Base-by-base conservation (phyloP, 768 basidiomycete genomes). In the Ephemerocybe angulata region DNA sequence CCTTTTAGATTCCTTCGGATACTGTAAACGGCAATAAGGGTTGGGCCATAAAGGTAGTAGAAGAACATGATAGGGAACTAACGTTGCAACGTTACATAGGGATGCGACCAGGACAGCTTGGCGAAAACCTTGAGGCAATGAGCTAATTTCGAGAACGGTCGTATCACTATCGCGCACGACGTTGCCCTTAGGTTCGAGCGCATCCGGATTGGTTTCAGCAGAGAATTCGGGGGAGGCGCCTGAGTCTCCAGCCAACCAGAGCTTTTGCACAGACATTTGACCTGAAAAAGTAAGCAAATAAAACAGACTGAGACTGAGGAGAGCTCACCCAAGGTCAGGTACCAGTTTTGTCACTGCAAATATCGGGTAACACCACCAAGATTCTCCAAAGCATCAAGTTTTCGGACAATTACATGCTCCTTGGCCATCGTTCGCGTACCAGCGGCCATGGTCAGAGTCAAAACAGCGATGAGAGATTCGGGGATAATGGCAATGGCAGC, bases 331-430 rank as follows among this genome's bases (percentile, higher is more conserved):
- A 74, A 65, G 2, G 81, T 82, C 28, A 82, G 64, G 85, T 87
- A 24, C 85, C 85, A 1, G 85, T 87, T 66, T 86, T 86, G 65
- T 87, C 85, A 22, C 81, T 83, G 63, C 84, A 86, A 35, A 76
- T 71, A 60, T 75, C 70, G 3, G n/a, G 70, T 72, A 7, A 86
- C 82, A 8, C 77, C 81, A 11, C 83, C 81, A 37, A 87, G 63
- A 48, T 78, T 82, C 62, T 86, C 84, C 57, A 86, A 72, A 13
- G 84, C 83, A 58, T 85, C 83, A 57, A 87, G 76, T 51, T 81
- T 77, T 30, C 83, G 75, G 15, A 85, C 82, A 53, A 87, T 78
- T 30, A 85, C 85, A 57, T 85, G 76, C 62, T 83, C 72, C 41
- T 67, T 72, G 2, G 81, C 82, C 65, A 85, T 81, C 50, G 77